These are phyloP conservation scores for Plasmodium gallinaceum DNA, from an alignment of 169 alveolate species.

Conservation along the genomic window DNA sequence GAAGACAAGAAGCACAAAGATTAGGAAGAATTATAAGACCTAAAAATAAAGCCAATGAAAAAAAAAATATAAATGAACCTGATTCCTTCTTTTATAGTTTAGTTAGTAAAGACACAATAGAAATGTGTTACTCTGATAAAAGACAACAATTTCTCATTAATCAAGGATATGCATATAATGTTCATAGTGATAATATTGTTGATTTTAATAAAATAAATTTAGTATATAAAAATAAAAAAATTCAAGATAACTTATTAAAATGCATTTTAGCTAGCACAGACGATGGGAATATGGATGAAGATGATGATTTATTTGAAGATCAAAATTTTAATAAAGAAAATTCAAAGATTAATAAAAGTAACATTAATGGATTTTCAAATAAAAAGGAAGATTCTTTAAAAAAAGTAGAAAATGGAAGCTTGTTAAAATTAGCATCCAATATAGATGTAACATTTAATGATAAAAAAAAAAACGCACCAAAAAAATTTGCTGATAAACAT, in stretches of 20 bases:
- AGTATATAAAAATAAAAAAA: constrained; percentile 78
- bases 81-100: constrained; percentile 98
- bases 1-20: constrained; percentile 99
- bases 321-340: constrained; percentile 38
- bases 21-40: constrained; percentile 99
- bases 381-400: constrained; percentile 35
- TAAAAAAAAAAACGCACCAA: constrained; percentile 65
- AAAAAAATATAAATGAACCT: constrained; percentile 82
- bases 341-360: constrained; percentile 28
- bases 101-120: constrained; percentile 98
- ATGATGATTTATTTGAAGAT: constrained; percentile 77
- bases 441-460: constrained; percentile 69
- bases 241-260: constrained; percentile 84
- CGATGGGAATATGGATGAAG: constrained; percentile 85
- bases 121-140: constrained; percentile 96
- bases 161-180: constrained; percentile 91
- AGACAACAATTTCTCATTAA: constrained; percentile 98
- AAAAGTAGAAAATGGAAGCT: constrained; percentile 75
- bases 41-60: constrained; percentile 91
- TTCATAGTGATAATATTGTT: constrained; percentile 82
- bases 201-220: constrained; percentile 82
- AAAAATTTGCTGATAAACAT: constrained; percentile 74
- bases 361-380: constrained; percentile 3
- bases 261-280: constrained; percentile 81
- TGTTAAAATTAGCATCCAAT: constrained; percentile 75